Evolutionary conservation across 768 basidiomycete genomes (phyloP).

Genomic region (Tricholoma flavovirens): DNA sequence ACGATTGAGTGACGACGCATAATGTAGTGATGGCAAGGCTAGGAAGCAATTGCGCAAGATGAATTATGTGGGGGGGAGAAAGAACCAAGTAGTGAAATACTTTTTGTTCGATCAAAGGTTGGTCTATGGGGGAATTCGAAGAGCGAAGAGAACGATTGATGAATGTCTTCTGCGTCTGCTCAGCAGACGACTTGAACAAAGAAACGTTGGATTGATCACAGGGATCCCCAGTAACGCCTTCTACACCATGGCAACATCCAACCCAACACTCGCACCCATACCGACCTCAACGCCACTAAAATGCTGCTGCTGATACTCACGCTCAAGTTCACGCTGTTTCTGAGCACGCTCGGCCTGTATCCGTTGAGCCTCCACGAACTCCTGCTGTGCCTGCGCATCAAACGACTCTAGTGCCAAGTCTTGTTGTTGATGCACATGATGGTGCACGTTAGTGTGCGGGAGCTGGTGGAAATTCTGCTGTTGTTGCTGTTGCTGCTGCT

Average conservation of each 20-base stretch:
- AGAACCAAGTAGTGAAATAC: neutral
- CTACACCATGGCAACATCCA: neutral
- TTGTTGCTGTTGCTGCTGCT: slow-evolving; percentile 10
- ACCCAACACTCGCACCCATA: neutral
- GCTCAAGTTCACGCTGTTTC: slow-evolving; percentile 11
- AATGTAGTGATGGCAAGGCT: neutral
- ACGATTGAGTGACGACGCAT: neutral
- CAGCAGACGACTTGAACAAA: neutral
- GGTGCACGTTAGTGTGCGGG: neutral
- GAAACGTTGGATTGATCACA: neutral
- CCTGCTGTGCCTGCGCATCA: slow-evolving; percentile 15
- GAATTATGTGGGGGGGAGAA: neutral
- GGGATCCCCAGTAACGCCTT: too few relatives aligned
- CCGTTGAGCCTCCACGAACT: slow-evolving; percentile 18
- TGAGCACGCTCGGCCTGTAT: neutral
- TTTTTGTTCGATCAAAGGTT: neutral
- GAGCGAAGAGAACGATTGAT: too few relatives aligned
- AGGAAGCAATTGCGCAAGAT: neutral
- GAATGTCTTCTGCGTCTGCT: neutral
- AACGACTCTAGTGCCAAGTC: neutral
- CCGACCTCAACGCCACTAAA: slow-evolving; percentile 4
- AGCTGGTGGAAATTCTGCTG: neutral
- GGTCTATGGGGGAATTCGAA: too few relatives aligned
- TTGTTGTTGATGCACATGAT: neutral
- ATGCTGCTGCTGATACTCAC: slow-evolving; percentile 3